These are phyloP conservation scores for Cyclostephanos tholiformis DNA, from an alignment of 108 stramenopile species.

Conservation along the genomic window DNA sequence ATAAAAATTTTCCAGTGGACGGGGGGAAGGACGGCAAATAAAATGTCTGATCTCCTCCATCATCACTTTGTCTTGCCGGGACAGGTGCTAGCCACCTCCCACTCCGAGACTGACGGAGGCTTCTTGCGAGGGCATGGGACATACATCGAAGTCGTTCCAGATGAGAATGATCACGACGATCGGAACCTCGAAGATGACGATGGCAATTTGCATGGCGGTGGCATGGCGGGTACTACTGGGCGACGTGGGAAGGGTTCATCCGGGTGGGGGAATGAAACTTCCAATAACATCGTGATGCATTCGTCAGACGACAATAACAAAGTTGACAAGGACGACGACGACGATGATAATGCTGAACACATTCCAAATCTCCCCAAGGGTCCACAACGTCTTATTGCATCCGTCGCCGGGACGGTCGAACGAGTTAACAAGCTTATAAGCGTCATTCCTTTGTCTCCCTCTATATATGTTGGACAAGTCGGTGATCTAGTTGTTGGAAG, in stretches of 20 bases:
- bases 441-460: conserved; percentile 81
- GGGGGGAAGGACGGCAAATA: too few species aligned
- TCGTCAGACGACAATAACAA: conserved; percentile 29
- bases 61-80: conserved; percentile 85
- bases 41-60: conserved; percentile 37
- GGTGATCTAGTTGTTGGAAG: conserved; percentile 98
- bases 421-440: conserved; percentile 96
- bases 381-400: conserved; percentile 77
- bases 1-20: too few species aligned
- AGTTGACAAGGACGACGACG: conserved; percentile 5
- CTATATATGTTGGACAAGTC: conserved; percentile 83
- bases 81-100: conserved; percentile 80
- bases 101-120: conserved; percentile 61
- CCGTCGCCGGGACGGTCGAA: conserved; percentile 89
- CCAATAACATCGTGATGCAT: conserved; percentile 39
- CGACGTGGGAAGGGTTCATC: conserved; percentile 4
- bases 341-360: conserved; percentile 13
- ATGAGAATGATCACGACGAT: conserved; percentile 50
- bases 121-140: conserved; percentile 98
- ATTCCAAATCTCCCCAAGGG: conserved; percentile 23
- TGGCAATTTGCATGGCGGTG: conserved; percentile 18
- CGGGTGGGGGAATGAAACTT: conserved; percentile 36
- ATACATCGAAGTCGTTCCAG: conserved; percentile 76
- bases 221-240: conserved; percentile 41
- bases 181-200: conserved; percentile 18